Conservation (phyloP, 2,329 filamentous ascomycete genomes). For the Trichoderma koningiopsis region DNA sequence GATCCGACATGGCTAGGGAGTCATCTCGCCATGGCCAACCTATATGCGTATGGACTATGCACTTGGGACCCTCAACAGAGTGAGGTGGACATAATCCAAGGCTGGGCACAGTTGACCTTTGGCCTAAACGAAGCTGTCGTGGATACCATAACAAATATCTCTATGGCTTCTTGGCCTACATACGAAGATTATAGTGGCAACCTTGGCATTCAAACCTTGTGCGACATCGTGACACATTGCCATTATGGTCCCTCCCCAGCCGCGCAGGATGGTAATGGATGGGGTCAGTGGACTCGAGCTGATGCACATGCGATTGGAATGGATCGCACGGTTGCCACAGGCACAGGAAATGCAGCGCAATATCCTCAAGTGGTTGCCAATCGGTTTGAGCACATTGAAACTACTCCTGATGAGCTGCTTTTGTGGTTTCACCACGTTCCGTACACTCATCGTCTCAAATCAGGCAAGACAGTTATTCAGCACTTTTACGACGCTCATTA, state of each 20-base stretch:
- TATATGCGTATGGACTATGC: conserved; percentile 1
- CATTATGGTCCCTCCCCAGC: conserved; percentile 1
- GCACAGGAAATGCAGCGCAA: background rate
- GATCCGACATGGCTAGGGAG: background rate
- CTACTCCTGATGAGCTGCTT: conserved; percentile 3
- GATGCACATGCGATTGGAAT: background rate
- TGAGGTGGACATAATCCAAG: background rate
- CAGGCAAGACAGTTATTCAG: conserved; percentile 1
- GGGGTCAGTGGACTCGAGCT: conserved; percentile 6
- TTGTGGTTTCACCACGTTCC: conserved; percentile 1
- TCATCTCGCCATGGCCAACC: background rate
- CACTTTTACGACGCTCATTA: conserved; percentile 1
- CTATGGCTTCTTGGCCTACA: background rate
- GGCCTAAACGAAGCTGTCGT: background rate
- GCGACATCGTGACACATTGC: background rate
- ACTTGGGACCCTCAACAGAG: conserved; percentile 2
- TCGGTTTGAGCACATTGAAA: background rate
- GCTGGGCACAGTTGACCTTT: background rate
- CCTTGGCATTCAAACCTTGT: background rate
- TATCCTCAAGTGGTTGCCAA: background rate
- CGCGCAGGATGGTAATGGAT: background rate
- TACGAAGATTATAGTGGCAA: background rate
- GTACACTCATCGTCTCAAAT: background rate
- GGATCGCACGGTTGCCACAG: background rate
- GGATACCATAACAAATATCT: background rate